phyloP scores from a whole-genome alignment of 768 basidiomycete species.

The Clitopilus hobsonii region DNA sequence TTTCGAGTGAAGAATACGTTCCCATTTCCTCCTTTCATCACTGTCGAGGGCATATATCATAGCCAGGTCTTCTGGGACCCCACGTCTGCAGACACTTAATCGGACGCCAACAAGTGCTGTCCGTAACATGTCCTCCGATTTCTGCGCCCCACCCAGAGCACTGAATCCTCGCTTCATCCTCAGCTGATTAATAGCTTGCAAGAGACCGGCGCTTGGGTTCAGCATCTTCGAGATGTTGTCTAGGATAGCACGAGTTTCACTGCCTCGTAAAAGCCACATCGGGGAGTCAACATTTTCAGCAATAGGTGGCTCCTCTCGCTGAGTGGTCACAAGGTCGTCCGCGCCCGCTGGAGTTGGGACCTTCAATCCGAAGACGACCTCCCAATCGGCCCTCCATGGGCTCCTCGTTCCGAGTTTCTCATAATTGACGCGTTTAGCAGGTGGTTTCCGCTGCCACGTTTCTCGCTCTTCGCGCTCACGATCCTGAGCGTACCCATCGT shows the following conservation, averaged over 20 bases:
- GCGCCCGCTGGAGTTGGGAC: conserved; percentile 7
- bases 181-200: conserved; percentile 52
- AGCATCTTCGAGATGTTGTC: conserved; percentile 31
- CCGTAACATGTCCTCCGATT: conserved; percentile 43
- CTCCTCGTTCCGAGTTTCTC: conserved; percentile 56
- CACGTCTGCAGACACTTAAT: conserved; percentile 57
- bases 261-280: conserved; percentile 72
- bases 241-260: conserved; percentile 42
- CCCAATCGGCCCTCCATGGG: conserved; percentile 81
- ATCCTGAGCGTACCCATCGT: conserved; percentile 41
- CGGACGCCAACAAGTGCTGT: conserved; percentile 67
- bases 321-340: conserved; percentile 46
- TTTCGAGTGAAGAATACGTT: conserved; percentile 21
- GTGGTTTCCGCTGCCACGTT: conserved; percentile 77
- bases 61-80: conserved; percentile 72
- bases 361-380: conserved; percentile 52
- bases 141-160: conserved; percentile 25
- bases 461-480: conserved; percentile 50
- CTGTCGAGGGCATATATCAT: conserved; percentile 63
- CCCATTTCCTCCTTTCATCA: conserved; percentile 46
- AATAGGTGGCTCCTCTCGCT: conserved; percentile 40
- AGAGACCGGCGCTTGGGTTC: conserved; percentile 38
- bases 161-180: conserved; percentile 51
- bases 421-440: conserved; percentile 80
- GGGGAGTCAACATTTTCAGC: conserved; percentile 15